A percentile compares a stretch with the other conserved stretches of the same genome.
phyloP scores from a whole-genome alignment of 345 rosid genomes.

The Eucalyptus lansdowneana region DNA sequence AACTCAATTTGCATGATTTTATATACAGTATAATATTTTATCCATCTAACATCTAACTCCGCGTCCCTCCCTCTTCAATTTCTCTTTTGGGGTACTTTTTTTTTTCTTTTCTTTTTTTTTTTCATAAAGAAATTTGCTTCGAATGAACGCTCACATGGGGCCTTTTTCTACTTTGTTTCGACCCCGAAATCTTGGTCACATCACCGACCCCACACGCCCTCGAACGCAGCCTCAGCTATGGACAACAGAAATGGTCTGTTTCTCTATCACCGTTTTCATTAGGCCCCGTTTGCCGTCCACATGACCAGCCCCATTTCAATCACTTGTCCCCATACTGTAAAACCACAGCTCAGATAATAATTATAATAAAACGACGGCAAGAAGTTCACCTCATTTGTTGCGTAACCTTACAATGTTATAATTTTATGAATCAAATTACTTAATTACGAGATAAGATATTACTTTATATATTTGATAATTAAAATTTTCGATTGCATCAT shows the following conservation, averaged over 20 bases:
- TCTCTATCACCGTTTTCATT: background rate
- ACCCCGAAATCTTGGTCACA: constrained; percentile 5
- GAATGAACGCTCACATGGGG: background rate
- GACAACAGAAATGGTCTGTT: background rate
- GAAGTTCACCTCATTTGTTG: background rate
- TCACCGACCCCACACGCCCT: background rate
- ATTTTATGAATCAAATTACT: background rate
- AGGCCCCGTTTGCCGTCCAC: background rate
- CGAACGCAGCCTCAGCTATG: background rate
- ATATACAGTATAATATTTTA: background rate
- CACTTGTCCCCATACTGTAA: background rate
- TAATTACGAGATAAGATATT: background rate
- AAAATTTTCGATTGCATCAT: background rate
- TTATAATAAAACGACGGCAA: background rate
- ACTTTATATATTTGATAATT: background rate
- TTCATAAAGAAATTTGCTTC: too few relatives aligned
- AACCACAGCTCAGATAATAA: background rate
- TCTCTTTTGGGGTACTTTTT: background rate
- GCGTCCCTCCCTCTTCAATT: background rate
- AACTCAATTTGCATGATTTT: background rate
- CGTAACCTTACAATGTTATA: background rate
- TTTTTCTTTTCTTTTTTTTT: background rate
- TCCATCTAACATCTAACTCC: background rate
- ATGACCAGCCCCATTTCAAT: background rate
- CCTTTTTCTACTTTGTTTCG: background rate